These are phyloP conservation scores for Elsinoe arachidis DNA, from an alignment of 2,329 filamentous ascomycete species.

Conservation along the genomic window DNA sequence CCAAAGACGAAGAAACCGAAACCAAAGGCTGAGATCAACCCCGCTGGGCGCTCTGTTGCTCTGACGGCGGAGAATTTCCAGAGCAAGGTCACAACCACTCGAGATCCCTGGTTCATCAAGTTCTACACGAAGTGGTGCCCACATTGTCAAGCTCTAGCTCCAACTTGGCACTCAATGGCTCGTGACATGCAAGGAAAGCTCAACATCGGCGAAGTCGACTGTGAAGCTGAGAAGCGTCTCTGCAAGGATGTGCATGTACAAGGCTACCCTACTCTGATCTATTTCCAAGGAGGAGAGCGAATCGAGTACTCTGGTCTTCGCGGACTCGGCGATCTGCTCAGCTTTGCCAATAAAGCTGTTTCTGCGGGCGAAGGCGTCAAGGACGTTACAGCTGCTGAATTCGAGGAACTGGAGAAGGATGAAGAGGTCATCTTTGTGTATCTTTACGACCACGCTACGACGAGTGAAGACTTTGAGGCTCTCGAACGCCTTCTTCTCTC, in stretches of 20 bases:
- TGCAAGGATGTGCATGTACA: slow-evolving; percentile 80
- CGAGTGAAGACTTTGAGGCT: slow-evolving; percentile 81
- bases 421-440: slow-evolving; percentile 96
- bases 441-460: slow-evolving; percentile 94
- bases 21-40: slow-evolving; percentile 57
- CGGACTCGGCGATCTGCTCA: slow-evolving; percentile 80
- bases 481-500: slow-evolving; percentile 78
- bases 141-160: slow-evolving; percentile 87
- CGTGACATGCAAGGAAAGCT: slow-evolving; percentile 84
- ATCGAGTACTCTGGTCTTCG: slow-evolving; percentile 90
- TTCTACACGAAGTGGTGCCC: slow-evolving; percentile 97
- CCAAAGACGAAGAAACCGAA: slow-evolving; percentile 37
- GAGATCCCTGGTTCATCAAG: slow-evolving; percentile 96
- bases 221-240: slow-evolving; percentile 73
- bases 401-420: slow-evolving; percentile 78
- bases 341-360: slow-evolving; percentile 78
- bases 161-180: slow-evolving; percentile 80
- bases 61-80: slow-evolving; percentile 83
- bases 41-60: slow-evolving; percentile 62
- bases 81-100: slow-evolving; percentile 71
- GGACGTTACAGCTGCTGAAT: slow-evolving; percentile 67
- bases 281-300: slow-evolving; percentile 85
- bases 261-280: slow-evolving; percentile 81
- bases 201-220: slow-evolving; percentile 94
- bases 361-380: slow-evolving; percentile 67